These are phyloP conservation scores for Sarcodon aspratus DNA, from an alignment of 768 basidiomycete genomes.

Conservation along the genomic window DNA sequence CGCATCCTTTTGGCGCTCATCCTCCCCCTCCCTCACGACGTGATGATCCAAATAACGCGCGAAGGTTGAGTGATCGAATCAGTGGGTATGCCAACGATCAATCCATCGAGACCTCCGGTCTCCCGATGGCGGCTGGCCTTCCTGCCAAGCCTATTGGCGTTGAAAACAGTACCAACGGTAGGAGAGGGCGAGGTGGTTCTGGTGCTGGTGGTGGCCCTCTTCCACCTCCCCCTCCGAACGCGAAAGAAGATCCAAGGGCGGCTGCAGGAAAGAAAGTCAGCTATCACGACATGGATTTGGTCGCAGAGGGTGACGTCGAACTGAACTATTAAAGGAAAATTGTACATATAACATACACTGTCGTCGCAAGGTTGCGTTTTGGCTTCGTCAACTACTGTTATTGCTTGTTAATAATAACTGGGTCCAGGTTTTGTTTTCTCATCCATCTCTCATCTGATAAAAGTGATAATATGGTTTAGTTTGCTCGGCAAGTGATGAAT, in stretches of 20 bases:
- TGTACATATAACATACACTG: background rate
- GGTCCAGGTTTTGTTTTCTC: too few relatives aligned
- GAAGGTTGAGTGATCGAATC: conserved; percentile 71
- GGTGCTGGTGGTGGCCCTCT: conserved; percentile 39
- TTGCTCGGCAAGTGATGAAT: too few relatives aligned
- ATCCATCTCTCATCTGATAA: too few relatives aligned
- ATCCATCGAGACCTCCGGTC: conserved; percentile 16
- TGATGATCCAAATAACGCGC: conserved; percentile 44
- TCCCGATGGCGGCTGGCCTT: conserved; percentile 40
- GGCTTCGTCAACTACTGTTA: too few relatives aligned
- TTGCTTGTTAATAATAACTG: too few relatives aligned
- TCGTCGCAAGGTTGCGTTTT: too few relatives aligned
- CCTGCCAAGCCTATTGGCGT: conserved; percentile 63
- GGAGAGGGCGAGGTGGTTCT: conserved; percentile 21
- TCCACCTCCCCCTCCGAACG: conserved; percentile 78
- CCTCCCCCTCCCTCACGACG: conserved; percentile 36
- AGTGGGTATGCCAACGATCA: conserved; percentile 57
- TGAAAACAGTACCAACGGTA: conserved; percentile 28
- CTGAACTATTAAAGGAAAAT: conserved; percentile 20
- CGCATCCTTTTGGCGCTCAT: conserved; percentile 26
- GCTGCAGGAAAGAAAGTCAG: conserved; percentile 82
- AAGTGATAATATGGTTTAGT: too few relatives aligned
- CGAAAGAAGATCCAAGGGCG: conserved; percentile 87
- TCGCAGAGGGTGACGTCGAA: conserved; percentile 55
- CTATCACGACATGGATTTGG: conserved; percentile 93